Evolutionary conservation across 805 yeast species (phyloP).

Genomic region (Blastobotrys chiropterorum): DNA sequence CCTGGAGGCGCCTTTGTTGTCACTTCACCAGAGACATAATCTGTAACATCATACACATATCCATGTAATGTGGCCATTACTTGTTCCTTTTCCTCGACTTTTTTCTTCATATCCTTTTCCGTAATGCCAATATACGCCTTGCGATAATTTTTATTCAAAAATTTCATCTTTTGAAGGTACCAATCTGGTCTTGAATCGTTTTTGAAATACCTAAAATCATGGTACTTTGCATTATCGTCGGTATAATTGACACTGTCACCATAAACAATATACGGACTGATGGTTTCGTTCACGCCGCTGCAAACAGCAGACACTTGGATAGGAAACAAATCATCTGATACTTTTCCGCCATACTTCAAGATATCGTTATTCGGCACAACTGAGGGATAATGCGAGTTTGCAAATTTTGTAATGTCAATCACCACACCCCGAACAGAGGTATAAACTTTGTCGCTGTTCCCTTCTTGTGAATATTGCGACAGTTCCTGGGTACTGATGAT

Average conservation of each 20-base stretch:
- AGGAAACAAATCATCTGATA: slow-evolving; percentile 33
- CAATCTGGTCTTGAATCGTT: slow-evolving; percentile 38
- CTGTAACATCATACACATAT: slow-evolving; percentile 34
- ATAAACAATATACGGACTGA: slow-evolving; percentile 25
- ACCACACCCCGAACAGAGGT: slow-evolving; percentile 36
- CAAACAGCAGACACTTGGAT: slow-evolving; percentile 36
- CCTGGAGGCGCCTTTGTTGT: slow-evolving; percentile 28
- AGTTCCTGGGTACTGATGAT: slow-evolving; percentile 31
- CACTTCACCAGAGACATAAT: slow-evolving; percentile 33
- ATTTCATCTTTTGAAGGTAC: slow-evolving; percentile 35
- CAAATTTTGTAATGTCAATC: slow-evolving; percentile 34
- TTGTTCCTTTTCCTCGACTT: slow-evolving; percentile 21
- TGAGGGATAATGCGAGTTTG: slow-evolving; percentile 34
- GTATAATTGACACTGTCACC: slow-evolving; percentile 30
- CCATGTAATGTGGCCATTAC: slow-evolving; percentile 32
- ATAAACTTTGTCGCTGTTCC: slow-evolving; percentile 28
- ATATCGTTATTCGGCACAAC: slow-evolving; percentile 31
- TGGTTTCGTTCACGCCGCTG: slow-evolving; percentile 29
- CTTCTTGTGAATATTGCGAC: slow-evolving; percentile 24
- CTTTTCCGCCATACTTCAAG: slow-evolving; percentile 35
- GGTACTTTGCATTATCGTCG: slow-evolving; percentile 35
- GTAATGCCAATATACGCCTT: slow-evolving; percentile 36
- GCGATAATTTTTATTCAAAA: slow-evolving; percentile 30
- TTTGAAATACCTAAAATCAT: slow-evolving; percentile 35
- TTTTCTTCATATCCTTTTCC: slow-evolving; percentile 23